These are phyloP conservation scores for Oxytropis ochrocephala DNA, from an alignment of 306 rosid genomes.

Conservation along the genomic window DNA sequence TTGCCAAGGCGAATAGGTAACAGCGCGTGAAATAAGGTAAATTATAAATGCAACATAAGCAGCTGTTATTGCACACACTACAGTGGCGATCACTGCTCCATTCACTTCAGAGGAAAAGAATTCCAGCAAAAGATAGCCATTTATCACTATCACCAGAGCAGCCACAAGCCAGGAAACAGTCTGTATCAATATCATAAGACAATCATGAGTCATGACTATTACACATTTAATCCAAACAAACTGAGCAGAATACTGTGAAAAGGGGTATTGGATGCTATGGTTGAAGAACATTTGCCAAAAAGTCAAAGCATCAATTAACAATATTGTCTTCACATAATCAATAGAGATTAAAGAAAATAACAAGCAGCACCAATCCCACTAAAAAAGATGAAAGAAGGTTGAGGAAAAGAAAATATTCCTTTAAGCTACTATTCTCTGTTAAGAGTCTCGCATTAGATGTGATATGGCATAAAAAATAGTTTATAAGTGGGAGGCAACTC, in stretches of 20 bases:
- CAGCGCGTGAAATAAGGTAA: slow-evolving; percentile 55
- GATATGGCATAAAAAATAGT: too few species aligned
- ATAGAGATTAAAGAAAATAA: slow-evolving; percentile 1
- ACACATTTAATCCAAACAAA: slow-evolving; percentile 2
- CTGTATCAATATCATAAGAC: slow-evolving; percentile 34
- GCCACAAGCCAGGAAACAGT: slow-evolving; percentile 83
- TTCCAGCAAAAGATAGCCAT: slow-evolving; percentile 78
- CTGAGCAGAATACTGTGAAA: neutral
- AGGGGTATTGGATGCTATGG: neutral
- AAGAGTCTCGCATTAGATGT: too few species aligned
- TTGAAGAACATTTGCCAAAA: neutral
- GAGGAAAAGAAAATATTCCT: neutral
- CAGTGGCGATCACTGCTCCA: slow-evolving; percentile 33
- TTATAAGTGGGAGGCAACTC: too few species aligned
- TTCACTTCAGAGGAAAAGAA: slow-evolving; percentile 72
- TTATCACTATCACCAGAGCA: slow-evolving; percentile 78
- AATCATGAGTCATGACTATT: neutral
- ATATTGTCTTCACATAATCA: neutral
- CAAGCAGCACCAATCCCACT: neutral
- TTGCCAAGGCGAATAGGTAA: slow-evolving; percentile 42
- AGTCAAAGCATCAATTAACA: slow-evolving; percentile 1
- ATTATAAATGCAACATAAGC: slow-evolving; percentile 64
- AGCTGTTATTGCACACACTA: slow-evolving; percentile 38
- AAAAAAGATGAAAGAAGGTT: neutral
- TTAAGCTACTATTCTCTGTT: too few species aligned